These are phyloP conservation scores for Aspergillus nanangensis DNA, from an alignment of 495 filamentous ascomycete species.

Conservation along the genomic window DNA sequence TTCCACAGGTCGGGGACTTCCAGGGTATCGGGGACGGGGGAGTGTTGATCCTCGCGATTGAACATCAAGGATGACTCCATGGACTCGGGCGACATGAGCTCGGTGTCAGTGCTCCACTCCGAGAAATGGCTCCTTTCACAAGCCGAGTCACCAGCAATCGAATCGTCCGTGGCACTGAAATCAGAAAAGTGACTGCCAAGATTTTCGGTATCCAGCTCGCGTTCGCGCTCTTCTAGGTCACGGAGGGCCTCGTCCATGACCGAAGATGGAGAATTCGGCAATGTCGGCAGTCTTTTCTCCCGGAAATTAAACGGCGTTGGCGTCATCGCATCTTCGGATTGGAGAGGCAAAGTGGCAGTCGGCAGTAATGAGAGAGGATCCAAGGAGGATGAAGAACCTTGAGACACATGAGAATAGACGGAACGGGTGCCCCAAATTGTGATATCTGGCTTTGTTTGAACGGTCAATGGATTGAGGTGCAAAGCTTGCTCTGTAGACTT, in stretches of 20 bases:
- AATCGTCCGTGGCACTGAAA: slow-evolving; percentile 35
- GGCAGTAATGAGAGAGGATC: slow-evolving; percentile 13
- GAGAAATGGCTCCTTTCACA: slow-evolving; percentile 42
- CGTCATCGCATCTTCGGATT: slow-evolving; percentile 20
- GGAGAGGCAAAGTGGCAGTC: slow-evolving; percentile 3
- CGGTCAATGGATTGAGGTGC: slow-evolving; percentile 20
- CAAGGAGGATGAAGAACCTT: slow-evolving; percentile 17
- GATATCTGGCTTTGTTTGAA: slow-evolving; percentile 20
- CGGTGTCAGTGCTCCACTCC: slow-evolving; percentile 43
- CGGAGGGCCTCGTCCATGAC: slow-evolving; percentile 45
- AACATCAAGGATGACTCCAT: slow-evolving; percentile 33
- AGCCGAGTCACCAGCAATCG: slow-evolving; percentile 17
- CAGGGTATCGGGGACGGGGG: slow-evolving; percentile 19
- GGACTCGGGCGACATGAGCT: slow-evolving; percentile 33
- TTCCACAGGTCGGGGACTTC: slow-evolving; percentile 22
- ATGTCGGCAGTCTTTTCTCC: slow-evolving; percentile 41
- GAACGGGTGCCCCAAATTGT: background rate
- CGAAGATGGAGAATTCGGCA: slow-evolving; percentile 44
- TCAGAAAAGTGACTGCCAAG: slow-evolving; percentile 41
- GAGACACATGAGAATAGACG: slow-evolving; percentile 3
- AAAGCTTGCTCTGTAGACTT: slow-evolving; percentile 13
- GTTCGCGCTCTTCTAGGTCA: slow-evolving; percentile 35
- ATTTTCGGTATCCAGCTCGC: slow-evolving; percentile 28
- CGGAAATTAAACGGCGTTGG: slow-evolving; percentile 25
- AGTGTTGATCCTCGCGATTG: slow-evolving; percentile 17